Percentiles rank a stretch among this genome's conserved stretches.
Evolutionary conservation across 2,329 filamentous ascomycete species (phyloP).

Genomic region (Aspergillus tamarii): DNA sequence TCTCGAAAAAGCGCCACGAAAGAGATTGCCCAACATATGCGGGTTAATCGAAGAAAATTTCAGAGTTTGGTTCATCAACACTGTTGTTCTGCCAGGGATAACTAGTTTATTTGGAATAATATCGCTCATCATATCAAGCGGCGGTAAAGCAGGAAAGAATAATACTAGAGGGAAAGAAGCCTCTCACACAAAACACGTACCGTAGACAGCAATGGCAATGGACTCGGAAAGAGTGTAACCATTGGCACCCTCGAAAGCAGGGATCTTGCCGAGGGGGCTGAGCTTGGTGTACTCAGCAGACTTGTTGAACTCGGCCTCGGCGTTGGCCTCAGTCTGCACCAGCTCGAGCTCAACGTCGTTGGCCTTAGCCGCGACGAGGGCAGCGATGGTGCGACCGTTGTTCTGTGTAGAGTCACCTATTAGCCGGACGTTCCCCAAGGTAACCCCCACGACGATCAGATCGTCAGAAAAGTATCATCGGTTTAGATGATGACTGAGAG

Average conservation of each 20-base stretch:
- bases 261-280: constrained; percentile 88
- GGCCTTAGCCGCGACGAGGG: constrained; percentile 94
- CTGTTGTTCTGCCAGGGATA: constrained; percentile 97
- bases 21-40: constrained; percentile 53
- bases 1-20: constrained; percentile 18
- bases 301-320: constrained; percentile 63
- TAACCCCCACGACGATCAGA: constrained; percentile 18
- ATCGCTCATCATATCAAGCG: constrained; percentile 70
- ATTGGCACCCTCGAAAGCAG: constrained; percentile 89
- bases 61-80: constrained; percentile 83
- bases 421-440: constrained; percentile 27
- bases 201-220: constrained; percentile 96
- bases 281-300: constrained; percentile 78
- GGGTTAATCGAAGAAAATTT: constrained; percentile 64
- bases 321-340: constrained; percentile 61
- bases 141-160: constrained; percentile 20
- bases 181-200: constrained; percentile 64
- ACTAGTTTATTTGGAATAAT: constrained; percentile 66
- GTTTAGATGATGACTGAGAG: constrained; percentile 6
- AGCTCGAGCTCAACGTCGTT: constrained; percentile 92
- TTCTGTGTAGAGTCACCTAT: constrained; percentile 61
- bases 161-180: constrained; percentile 2
- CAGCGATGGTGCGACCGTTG: constrained; percentile 86
- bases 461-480: not conserved
- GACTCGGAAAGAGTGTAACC: constrained; percentile 86